Conservation (phyloP, 2,329 filamentous ascomycete genomes). For the Cladophialophora chaetospira region DNA sequence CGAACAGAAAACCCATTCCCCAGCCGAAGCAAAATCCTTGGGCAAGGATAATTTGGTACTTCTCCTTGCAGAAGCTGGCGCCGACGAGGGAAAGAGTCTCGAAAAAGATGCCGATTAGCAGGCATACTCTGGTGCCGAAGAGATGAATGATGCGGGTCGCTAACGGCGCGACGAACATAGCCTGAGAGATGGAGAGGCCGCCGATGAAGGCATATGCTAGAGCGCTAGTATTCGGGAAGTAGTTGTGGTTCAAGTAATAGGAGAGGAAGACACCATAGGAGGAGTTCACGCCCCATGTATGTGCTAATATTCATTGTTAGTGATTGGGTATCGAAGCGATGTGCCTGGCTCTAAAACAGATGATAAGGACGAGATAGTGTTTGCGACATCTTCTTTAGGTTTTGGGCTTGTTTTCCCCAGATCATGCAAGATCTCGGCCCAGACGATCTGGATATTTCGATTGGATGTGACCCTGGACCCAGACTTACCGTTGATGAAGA, state of each 20-base stretch:
- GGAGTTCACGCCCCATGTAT: slow-evolving; percentile 74
- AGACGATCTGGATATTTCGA: background rate
- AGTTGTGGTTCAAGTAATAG: slow-evolving; percentile 57
- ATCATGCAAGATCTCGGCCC: background rate
- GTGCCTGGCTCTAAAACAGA: slow-evolving; percentile 2
- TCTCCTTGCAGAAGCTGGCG: slow-evolving; percentile 57
- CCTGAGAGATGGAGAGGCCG: slow-evolving; percentile 60
- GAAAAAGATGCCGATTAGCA: slow-evolving; percentile 54
- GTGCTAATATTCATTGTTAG: slow-evolving; percentile 37
- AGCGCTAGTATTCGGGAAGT: slow-evolving; percentile 57
- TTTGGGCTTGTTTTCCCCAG: too few relatives aligned
- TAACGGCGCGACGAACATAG: slow-evolving; percentile 59
- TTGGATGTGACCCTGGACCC: background rate
- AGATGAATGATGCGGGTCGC: slow-evolving; percentile 57
- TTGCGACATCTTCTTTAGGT: slow-evolving; percentile 18
- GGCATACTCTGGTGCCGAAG: slow-evolving; percentile 56
- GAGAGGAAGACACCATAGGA: slow-evolving; percentile 62
- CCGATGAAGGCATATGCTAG: slow-evolving; percentile 64
- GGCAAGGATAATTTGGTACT: slow-evolving; percentile 63
- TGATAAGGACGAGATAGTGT: background rate
- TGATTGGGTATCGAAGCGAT: slow-evolving; percentile 3
- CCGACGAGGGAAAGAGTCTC: slow-evolving; percentile 58
- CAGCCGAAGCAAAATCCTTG: slow-evolving; percentile 65
- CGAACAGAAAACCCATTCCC: slow-evolving; percentile 65
- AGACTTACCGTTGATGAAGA: slow-evolving; percentile 58